Evolutionary conservation across 805 yeast species (phyloP), one percentile per base, ranked within the genome.

Genomic region (Spathaspora hagerdaliae): DNA sequence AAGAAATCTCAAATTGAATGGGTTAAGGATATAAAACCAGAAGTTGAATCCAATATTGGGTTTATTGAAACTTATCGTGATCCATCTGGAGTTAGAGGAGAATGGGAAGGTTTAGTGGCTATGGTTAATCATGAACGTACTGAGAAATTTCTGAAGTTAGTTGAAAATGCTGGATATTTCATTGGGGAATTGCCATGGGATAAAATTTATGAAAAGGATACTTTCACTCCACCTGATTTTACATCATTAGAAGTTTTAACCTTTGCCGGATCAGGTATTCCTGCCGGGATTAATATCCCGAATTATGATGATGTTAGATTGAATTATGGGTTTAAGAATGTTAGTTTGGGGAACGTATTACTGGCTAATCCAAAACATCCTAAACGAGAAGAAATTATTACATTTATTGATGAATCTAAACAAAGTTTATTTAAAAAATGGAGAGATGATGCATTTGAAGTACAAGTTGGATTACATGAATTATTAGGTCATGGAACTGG

Each of bases 391-490:
- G 81, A 79, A 59, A 82, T 83, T 35, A 74, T 84, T 51, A 82
- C 89, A 12, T 89, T 89, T 59, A 69, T 89, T 45, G 58, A 64
- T 36, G 77, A 74, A 3, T 62, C 66, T 10, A 77, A 82, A 45
- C 78, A 74, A 49, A 82, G 71, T 9, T 58, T 81, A 38, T 88
- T 78, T 69, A 79, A 82, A 49, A 79, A 83, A 60, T 84, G 85
- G 71, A 77, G 88, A 58, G 84, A 80, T 39, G 91, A 85, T 40
- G 85, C 96, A 0, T 89, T 89, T 62, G 96, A 89, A 65, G 94
- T 89, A 38, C 96, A 89, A 67, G 97, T 89, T 42, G 97, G 96
- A 45, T 85, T 89, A 56, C 97, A 89, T 65, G 97, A 89, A 66
- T 73, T 89, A 52, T 74, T 89, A 51, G 96, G 97, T 12, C 97